Evolutionary conservation across 441 rosid species (phyloP).

Genomic region (Aquilaria agallochum): DNA sequence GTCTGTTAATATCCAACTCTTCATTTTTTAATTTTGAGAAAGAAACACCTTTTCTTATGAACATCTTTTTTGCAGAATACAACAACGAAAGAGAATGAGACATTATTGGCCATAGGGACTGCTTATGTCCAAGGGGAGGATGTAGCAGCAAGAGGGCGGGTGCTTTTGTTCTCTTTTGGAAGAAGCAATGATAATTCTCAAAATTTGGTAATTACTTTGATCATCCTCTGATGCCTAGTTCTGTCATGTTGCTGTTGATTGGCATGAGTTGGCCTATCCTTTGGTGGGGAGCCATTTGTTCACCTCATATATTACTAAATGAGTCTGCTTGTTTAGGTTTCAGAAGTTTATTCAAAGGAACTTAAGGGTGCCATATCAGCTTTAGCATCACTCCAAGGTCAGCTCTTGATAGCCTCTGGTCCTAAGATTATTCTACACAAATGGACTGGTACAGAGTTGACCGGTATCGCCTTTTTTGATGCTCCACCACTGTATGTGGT

Average conservation of each 20-base stretch:
- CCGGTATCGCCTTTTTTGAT: constrained; percentile 88
- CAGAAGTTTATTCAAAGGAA: constrained; percentile 97
- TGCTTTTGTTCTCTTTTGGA: constrained; percentile 76
- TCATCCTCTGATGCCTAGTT: neutral
- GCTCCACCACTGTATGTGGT: constrained; percentile 95
- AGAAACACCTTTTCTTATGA: constrained; percentile 11
- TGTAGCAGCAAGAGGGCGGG: constrained; percentile 98
- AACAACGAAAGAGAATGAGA: constrained; percentile 79
- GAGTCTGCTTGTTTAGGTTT: constrained; percentile 37
- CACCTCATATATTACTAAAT: neutral
- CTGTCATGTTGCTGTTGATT: neutral
- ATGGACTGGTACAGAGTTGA: constrained; percentile 93
- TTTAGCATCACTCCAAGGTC: constrained; percentile 98
- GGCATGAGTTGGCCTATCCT: neutral
- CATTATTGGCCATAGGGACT: constrained; percentile 90
- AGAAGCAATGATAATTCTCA: constrained; percentile 67
- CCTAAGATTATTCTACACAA: constrained; percentile 96
- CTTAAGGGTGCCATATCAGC: constrained; percentile 99
- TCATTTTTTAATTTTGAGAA: no score
- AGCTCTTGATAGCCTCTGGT: constrained; percentile 92
- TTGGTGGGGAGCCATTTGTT: neutral
- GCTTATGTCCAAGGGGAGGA: constrained; percentile 99
- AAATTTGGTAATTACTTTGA: constrained; percentile 45
- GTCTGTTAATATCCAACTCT: no score
- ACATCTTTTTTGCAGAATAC: constrained; percentile 57